phyloP scores from a whole-genome alignment of 208 protist genomes.

The Angomonas deanei region DNA sequence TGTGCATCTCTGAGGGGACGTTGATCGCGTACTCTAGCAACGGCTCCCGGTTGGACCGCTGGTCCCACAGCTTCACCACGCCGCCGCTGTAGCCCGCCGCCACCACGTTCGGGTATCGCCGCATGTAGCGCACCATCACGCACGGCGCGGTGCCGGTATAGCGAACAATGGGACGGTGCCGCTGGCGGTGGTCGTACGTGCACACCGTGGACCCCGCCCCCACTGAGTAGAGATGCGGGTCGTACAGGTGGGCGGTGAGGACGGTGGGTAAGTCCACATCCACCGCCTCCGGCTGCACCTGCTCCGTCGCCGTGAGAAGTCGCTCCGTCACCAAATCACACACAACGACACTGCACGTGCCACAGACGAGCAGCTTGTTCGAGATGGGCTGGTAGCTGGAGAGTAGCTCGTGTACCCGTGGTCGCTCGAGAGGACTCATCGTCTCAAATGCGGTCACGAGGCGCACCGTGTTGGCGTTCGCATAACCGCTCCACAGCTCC shows the following conservation, averaged over 20 bases:
- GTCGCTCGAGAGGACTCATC: constrained; percentile 24
- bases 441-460: constrained; percentile 67
- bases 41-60: constrained; percentile 17
- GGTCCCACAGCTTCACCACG: constrained; percentile 37
- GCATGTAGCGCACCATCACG: constrained; percentile 38
- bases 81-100: constrained; percentile 53
- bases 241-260: constrained; percentile 30
- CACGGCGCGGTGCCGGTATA: constrained; percentile 11
- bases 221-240: constrained; percentile 35
- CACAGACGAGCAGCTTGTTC: constrained; percentile 45
- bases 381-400: constrained; percentile 62
- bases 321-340: constrained; percentile 16
- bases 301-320: constrained; percentile 8
- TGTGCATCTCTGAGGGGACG: neutral
- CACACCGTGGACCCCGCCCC: constrained; percentile 38
- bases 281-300: neutral
- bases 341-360: constrained; percentile 21
- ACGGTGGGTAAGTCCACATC: constrained; percentile 10
- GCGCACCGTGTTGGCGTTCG: constrained; percentile 17
- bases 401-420: constrained; percentile 40
- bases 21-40: neutral
- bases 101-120: constrained; percentile 57
- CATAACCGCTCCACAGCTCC: constrained; percentile 53
- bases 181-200: constrained; percentile 37
- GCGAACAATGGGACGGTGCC: neutral